Evolutionary conservation across 352 stramenopile genomes (phyloP).

Genomic region (Thraustochytrium sp.): DNA sequence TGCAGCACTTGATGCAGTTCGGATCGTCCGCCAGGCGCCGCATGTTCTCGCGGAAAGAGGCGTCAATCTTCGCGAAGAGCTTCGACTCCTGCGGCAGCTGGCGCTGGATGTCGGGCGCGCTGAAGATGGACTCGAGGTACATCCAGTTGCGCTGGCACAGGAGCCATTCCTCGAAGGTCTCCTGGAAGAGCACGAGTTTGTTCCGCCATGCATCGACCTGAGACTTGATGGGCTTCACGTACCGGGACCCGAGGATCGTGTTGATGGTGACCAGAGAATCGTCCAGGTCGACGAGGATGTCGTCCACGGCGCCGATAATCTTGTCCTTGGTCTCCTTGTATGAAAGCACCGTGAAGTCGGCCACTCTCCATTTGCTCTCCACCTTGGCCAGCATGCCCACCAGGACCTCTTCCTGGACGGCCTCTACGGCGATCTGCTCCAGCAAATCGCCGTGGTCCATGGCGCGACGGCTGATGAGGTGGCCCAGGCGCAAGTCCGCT

Average conservation of each 20-base stretch:
- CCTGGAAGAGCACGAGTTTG: conserved; percentile 75
- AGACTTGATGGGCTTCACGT: conserved; percentile 92
- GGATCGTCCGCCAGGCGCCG: conserved; percentile 14
- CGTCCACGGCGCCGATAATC: conserved; percentile 40
- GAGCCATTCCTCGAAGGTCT: conserved; percentile 87
- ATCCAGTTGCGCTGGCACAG: conserved; percentile 86
- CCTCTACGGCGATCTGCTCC: conserved; percentile 88
- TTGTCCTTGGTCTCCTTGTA: conserved; percentile 71
- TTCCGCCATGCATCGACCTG: conserved; percentile 63
- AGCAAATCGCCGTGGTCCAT: conserved; percentile 79
- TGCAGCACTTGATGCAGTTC: conserved; percentile 42
- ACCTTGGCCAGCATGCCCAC: conserved; percentile 95
- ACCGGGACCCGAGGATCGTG: conserved; percentile 88
- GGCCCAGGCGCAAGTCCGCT: conserved; percentile 79
- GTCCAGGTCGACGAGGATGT: conserved; percentile 56
- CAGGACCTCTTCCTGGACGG: conserved; percentile 96
- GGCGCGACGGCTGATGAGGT: conserved; percentile 77
- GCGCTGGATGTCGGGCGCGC: conserved; percentile 87
- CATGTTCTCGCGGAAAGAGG: conserved; percentile 33
- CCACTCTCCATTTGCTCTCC: conserved; percentile 77
- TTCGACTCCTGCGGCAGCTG: conserved; percentile 83
- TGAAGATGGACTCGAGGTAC: conserved; percentile 91
- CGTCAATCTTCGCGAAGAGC: conserved; percentile 53
- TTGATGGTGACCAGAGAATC: conserved; percentile 95
- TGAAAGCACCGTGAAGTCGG: conserved; percentile 77